Evolutionary conservation across 192 early-diverging fungal genomes (phyloP).

Genomic region (Coemansia sp.): DNA sequence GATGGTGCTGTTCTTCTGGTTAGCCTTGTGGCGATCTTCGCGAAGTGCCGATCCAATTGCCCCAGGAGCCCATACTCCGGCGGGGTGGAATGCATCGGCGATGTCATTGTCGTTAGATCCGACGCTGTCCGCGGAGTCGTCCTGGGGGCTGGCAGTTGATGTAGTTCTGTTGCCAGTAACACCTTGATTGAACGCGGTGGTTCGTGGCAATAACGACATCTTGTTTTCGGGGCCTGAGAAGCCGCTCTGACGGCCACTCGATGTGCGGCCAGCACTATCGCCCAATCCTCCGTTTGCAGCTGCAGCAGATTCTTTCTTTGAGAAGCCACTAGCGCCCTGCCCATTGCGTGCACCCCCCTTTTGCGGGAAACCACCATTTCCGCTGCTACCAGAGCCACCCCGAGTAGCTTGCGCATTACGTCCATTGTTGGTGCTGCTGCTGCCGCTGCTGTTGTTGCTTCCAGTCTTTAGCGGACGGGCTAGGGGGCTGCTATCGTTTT

Average conservation of each 20-base stretch:
- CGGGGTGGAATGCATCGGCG: not conserved
- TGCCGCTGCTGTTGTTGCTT: not conserved
- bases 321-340: not conserved
- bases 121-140: conserved; percentile 9
- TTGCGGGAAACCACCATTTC: not conserved
- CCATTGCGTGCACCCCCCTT: conserved; percentile 13
- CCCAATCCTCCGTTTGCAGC: conserved; percentile 15
- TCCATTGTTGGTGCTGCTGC: not conserved
- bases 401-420: conserved; percentile 15
- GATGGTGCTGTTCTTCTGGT: not conserved
- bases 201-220: conserved; percentile 3
- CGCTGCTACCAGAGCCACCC: conserved; percentile 1
- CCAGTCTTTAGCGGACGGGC: conserved; percentile 9
- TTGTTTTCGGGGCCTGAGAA: conserved; percentile 5
- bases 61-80: conserved; percentile 19
- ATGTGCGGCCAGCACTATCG: conserved; percentile 20
- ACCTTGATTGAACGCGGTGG: not conserved
- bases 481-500: conserved; percentile 6
- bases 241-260: not conserved
- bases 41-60: conserved; percentile 14
- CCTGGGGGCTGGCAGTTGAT: conserved; percentile 18
- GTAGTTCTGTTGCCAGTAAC: conserved; percentile 3
- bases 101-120: conserved; percentile 18
- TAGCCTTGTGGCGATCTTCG: conserved; percentile 7
- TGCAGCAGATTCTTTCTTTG: conserved; percentile 20